phyloP scores from a whole-genome alignment of 176 grass and related monocot species.

The Luzula sylvatica region DNA sequence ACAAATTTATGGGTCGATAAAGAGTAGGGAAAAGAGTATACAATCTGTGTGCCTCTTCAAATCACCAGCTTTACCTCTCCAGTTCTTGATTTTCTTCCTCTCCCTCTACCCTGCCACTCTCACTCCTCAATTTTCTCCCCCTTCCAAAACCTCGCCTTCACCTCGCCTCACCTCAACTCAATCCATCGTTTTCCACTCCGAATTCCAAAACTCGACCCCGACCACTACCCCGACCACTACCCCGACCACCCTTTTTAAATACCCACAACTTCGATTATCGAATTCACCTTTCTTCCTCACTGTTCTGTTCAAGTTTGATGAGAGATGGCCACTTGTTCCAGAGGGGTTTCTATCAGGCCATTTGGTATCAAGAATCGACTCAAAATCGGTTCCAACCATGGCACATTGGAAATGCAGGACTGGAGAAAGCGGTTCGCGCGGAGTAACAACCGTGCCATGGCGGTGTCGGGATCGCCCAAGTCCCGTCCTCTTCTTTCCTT shows the following conservation, averaged over 20 bases:
- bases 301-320: neutral
- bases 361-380: conserved; percentile 33
- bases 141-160: conserved; percentile 31
- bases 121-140: conserved; percentile 2
- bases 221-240: neutral
- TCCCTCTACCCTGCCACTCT: neutral
- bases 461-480: conserved; percentile 1
- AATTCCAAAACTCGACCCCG: too few species aligned
- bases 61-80: conserved; percentile 7
- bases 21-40: neutral
- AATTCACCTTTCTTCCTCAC: neutral
- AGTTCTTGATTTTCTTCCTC: neutral
- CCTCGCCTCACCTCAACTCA: too few species aligned
- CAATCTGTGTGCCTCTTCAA: conserved; percentile 19
- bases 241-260: neutral
- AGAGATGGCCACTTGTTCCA: conserved; percentile 61
- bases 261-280: neutral
- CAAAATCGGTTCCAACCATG: conserved; percentile 27
- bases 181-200: conserved; percentile 5
- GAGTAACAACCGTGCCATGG: conserved; percentile 33
- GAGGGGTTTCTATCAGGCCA: conserved; percentile 37
- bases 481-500: conserved; percentile 33
- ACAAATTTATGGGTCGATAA: neutral
- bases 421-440: conserved; percentile 29
- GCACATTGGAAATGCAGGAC: conserved; percentile 1